Percentiles rank a stretch among this genome's conserved stretches.
Conservation (phyloP, 1,284 basidiomycete genomes). For the Waitea zeae region DNA sequence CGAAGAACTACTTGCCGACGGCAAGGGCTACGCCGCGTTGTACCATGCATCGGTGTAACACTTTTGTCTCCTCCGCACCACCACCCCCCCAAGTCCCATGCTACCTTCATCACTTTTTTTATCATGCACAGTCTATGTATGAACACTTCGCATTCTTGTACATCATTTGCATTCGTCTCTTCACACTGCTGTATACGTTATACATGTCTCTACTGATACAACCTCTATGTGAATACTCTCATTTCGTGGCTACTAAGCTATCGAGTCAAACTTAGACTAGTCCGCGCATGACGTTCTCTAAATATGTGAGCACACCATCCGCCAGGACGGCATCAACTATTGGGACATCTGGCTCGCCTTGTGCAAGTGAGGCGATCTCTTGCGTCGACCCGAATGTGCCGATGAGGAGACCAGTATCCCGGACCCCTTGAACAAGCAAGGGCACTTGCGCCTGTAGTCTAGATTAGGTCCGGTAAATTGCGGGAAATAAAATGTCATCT, state of each 20-base stretch:
- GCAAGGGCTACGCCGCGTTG: slow-evolving; percentile 50
- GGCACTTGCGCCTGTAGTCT: slow-evolving; percentile 49
- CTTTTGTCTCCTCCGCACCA: no score
- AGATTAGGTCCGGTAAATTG: not conserved
- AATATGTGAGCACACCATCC: slow-evolving; percentile 44
- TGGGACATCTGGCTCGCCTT: slow-evolving; percentile 24
- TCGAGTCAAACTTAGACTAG: not conserved
- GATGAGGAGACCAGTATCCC: slow-evolving; percentile 77
- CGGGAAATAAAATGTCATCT: not conserved
- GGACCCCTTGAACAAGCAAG: slow-evolving; percentile 70
- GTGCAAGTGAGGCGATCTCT: slow-evolving; percentile 22
- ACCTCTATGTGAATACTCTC: no score
- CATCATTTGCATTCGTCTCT: no score
- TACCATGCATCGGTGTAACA: slow-evolving; percentile 54
- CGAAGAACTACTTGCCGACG: slow-evolving; percentile 43
- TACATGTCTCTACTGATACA: slow-evolving; percentile 2
- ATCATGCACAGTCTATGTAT: no score
- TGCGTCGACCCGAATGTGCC: slow-evolving; percentile 54
- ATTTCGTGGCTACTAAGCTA: no score
- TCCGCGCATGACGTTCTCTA: slow-evolving; percentile 32
- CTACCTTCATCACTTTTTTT: no score
- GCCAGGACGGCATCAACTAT: slow-evolving; percentile 49
- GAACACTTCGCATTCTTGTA: no score
- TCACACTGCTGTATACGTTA: no score
- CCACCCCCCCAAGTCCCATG: no score